A percentile compares a stretch with the other conserved stretches of the same genome.
phyloP scores from a whole-genome alignment of 2,329 filamentous ascomycete genomes.

The Seiridium unicorne region DNA sequence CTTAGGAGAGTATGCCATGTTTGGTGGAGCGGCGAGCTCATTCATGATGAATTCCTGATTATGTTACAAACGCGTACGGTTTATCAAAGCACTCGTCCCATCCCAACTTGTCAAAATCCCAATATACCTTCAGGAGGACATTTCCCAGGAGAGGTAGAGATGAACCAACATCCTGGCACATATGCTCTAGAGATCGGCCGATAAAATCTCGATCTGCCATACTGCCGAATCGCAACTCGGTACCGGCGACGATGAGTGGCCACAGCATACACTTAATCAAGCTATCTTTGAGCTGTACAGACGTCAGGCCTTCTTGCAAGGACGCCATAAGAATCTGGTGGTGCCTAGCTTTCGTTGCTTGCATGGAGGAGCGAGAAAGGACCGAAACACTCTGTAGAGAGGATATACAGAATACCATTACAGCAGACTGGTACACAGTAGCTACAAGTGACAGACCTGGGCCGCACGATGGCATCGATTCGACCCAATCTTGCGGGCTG shows the following conservation, averaged over 20 bases:
- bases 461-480: constrained; percentile 13
- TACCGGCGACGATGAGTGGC: constrained; percentile 31
- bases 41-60: background rate
- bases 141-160: constrained; percentile 24
- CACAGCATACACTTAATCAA: constrained; percentile 27
- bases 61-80: constrained; percentile 23
- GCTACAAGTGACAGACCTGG: constrained; percentile 28
- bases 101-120: constrained; percentile 24
- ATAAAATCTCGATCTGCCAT: constrained; percentile 25
- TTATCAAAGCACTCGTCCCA: constrained; percentile 36
- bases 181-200: constrained; percentile 16
- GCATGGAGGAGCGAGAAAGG: constrained; percentile 14
- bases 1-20: too few relatives aligned
- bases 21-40: background rate
- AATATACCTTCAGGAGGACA: constrained; percentile 25
- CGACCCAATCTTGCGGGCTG: constrained; percentile 24
- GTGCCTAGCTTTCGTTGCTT: constrained; percentile 7
- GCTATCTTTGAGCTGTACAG: background rate
- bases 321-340: constrained; percentile 19
- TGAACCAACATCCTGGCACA: constrained; percentile 22
- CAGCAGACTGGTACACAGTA: constrained; percentile 27
- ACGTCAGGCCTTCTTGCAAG: background rate
- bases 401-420: constrained; percentile 21
- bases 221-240: constrained; percentile 20
- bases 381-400: constrained; percentile 27